Evolutionary conservation across 140 eudicot species (phyloP).

Genomic region (Eryngium alpinum): DNA sequence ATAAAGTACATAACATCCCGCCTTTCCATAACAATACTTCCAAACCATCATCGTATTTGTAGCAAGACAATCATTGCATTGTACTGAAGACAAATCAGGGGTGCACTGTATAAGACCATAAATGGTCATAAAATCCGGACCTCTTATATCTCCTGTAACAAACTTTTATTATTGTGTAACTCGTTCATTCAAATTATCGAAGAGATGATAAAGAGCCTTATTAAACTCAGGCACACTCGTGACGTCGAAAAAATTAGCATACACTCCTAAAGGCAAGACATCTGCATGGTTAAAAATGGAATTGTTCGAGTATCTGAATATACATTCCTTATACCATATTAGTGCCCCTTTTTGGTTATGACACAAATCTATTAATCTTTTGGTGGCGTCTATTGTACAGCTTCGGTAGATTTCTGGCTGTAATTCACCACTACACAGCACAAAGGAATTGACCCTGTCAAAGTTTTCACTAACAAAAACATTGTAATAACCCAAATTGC

Average conservation of each 20-base stretch:
- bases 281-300: constrained; percentile 3
- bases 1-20: constrained; percentile 5
- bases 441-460: constrained; percentile 20
- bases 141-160: constrained; percentile 6
- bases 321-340: constrained; percentile 24
- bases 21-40: constrained; percentile 18
- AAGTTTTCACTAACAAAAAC: constrained; percentile 23
- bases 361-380: constrained; percentile 11
- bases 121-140: neutral
- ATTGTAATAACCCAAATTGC: constrained; percentile 29
- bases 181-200: neutral
- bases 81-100: constrained; percentile 2
- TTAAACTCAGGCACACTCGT: neutral
- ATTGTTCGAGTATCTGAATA: constrained; percentile 28
- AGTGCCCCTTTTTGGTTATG: constrained; percentile 24
- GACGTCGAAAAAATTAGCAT: neutral
- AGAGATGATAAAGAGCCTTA: neutral
- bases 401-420: constrained; percentile 20
- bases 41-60: no score
- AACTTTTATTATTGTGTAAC: constrained; percentile 7
- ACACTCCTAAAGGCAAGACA: neutral
- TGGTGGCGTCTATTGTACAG: constrained; percentile 13
- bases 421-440: constrained; percentile 39
- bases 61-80: constrained; percentile 5
- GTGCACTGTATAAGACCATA: constrained; percentile 21